Percentiles rank a stretch among this genome's conserved stretches.
Conservation (phyloP, 768 basidiomycete species). For the Pleurotus pulmonarius region DNA sequence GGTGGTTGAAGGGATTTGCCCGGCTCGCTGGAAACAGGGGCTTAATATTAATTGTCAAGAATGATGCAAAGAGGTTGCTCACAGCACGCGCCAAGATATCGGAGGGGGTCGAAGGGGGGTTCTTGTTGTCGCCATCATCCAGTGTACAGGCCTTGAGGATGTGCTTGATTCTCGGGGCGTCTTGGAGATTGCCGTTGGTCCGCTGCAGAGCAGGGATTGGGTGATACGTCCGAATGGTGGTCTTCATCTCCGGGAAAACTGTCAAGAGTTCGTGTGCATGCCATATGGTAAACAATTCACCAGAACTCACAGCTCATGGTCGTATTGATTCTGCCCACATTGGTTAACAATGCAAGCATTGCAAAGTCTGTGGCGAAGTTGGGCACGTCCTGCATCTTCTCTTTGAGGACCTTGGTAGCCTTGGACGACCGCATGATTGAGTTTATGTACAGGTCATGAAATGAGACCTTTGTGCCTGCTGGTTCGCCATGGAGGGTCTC, state of each 20-base stretch:
- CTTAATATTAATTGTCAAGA: slow-evolving; percentile 6
- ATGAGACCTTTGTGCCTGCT: slow-evolving; percentile 50
- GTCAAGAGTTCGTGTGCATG: slow-evolving; percentile 4
- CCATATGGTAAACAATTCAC: no score
- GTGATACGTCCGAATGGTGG: slow-evolving; percentile 84
- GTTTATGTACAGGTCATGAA: slow-evolving; percentile 77
- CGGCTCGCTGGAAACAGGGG: slow-evolving; percentile 40
- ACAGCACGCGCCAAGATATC: slow-evolving; percentile 71
- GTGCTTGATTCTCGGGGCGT: slow-evolving; percentile 90
- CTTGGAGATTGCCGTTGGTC: slow-evolving; percentile 84
- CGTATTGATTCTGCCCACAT: slow-evolving; percentile 89
- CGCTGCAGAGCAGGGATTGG: slow-evolving; percentile 88
- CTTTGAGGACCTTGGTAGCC: slow-evolving; percentile 67
- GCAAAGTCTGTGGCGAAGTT: slow-evolving; percentile 76
- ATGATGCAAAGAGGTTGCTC: slow-evolving; percentile 21
- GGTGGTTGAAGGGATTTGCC: slow-evolving; percentile 74
- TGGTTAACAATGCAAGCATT: slow-evolving; percentile 81
- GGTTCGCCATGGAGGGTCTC: slow-evolving; percentile 32
- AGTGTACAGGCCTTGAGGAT: slow-evolving; percentile 76
- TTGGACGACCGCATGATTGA: slow-evolving; percentile 57
- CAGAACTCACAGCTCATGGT: slow-evolving; percentile 76
- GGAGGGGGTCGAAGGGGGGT: slow-evolving; percentile 69
- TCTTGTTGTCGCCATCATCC: slow-evolving; percentile 50
- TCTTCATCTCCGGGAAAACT: slow-evolving; percentile 96
- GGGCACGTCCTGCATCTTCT: slow-evolving; percentile 82